These are phyloP conservation scores for Xylaria hypoxylon DNA, from an alignment of 2,329 filamentous ascomycete genomes.

Conservation along the genomic window DNA sequence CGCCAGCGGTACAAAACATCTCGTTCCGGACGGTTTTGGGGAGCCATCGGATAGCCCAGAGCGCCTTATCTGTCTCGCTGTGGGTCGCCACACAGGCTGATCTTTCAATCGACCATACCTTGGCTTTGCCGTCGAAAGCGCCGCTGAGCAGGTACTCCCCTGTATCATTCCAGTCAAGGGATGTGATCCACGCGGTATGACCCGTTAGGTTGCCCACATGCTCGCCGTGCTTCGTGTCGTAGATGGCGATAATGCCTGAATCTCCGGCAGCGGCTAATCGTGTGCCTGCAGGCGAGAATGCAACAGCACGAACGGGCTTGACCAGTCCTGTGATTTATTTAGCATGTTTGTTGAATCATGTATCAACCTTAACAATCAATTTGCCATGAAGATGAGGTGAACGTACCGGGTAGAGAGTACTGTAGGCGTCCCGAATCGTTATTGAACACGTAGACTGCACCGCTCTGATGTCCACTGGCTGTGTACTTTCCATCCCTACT, in stretches of 20 bases:
- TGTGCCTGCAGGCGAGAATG: slow-evolving; percentile 87
- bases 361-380: background rate
- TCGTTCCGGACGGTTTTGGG: slow-evolving; percentile 76
- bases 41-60: slow-evolving; percentile 89
- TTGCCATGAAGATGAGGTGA: background rate
- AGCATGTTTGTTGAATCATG: slow-evolving; percentile 31
- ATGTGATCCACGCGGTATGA: slow-evolving; percentile 88
- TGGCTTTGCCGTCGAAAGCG: slow-evolving; percentile 91
- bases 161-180: slow-evolving; percentile 91
- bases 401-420: slow-evolving; percentile 82
- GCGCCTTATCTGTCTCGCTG: slow-evolving; percentile 84
- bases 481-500: slow-evolving; percentile 84
- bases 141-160: slow-evolving; percentile 92
- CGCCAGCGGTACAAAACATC: slow-evolving; percentile 83
- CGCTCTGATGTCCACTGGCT: slow-evolving; percentile 92
- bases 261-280: slow-evolving; percentile 92
- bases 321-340: slow-evolving; percentile 71
- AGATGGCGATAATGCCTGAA: slow-evolving; percentile 87
- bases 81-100: slow-evolving; percentile 90
- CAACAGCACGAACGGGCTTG: slow-evolving; percentile 84
- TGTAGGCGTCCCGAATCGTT: slow-evolving; percentile 87
- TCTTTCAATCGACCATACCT: slow-evolving; percentile 93
- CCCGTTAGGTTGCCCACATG: slow-evolving; percentile 82
- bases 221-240: slow-evolving; percentile 92
- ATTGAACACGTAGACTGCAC: slow-evolving; percentile 93